Evolutionary conservation across 169 alveolate species (phyloP).

Genomic region (Plasmodium malariae): DNA sequence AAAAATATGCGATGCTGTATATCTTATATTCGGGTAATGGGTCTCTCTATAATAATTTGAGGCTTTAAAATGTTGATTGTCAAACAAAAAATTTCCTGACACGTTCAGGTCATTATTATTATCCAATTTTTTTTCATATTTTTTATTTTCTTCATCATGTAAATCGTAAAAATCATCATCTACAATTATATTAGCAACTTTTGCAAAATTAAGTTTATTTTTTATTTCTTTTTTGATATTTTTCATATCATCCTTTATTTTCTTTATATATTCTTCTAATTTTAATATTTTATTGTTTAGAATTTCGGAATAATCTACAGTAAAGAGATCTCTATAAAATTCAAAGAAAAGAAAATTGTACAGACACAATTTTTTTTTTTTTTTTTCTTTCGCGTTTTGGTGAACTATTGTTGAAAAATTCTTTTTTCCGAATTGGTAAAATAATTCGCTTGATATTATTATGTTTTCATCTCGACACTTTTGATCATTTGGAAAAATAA

Average conservation of each 20-base stretch:
- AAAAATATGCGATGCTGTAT: constrained; percentile 37
- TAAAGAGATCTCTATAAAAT: constrained; percentile 8
- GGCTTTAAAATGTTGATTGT: neutral
- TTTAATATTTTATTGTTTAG: neutral
- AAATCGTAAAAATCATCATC: constrained; percentile 44
- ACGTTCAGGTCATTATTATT: neutral
- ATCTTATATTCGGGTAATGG: constrained; percentile 13
- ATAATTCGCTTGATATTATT: neutral
- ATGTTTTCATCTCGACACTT: neutral
- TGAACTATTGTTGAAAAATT: neutral
- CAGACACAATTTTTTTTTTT: constrained; percentile 12
- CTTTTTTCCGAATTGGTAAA: neutral
- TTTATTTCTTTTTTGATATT: constrained; percentile 1
- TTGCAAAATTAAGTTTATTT: constrained; percentile 4
- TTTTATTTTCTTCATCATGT: constrained; percentile 1
- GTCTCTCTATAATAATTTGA: neutral
- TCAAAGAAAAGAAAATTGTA: constrained; percentile 25
- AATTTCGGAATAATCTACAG: neutral
- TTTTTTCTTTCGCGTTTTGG: neutral
- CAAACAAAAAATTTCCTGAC: neutral
- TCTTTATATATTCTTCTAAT: neutral
- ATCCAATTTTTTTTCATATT: neutral
- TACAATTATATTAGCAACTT: constrained; percentile 16
- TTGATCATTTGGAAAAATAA: neutral
- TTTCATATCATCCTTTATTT: neutral